Conservation (phyloP, 2,329 filamentous ascomycete genomes). For the Davidsoniella australis region DNA sequence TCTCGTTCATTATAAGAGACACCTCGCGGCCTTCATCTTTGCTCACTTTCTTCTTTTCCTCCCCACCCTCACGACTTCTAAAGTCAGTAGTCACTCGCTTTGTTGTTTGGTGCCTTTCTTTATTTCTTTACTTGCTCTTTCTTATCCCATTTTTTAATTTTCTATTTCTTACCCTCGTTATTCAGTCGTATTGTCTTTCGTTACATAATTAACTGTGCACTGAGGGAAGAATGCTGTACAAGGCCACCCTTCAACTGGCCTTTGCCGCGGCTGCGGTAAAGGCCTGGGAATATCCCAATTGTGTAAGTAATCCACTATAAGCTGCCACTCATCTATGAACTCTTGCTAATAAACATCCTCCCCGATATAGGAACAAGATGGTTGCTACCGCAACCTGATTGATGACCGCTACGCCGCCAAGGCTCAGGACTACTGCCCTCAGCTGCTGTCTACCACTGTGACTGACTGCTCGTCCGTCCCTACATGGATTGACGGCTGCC, state of each 20-base stretch:
- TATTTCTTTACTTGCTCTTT: not conserved
- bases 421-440: constrained; percentile 20
- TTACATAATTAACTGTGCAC: too few relatives aligned
- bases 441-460: constrained; percentile 19
- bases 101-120: not conserved
- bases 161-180: constrained; percentile 1
- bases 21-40: too few relatives aligned
- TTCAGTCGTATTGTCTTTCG: not conserved
- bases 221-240: not conserved
- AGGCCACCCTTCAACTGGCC: constrained; percentile 13
- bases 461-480: constrained; percentile 18
- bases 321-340: not conserved
- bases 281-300: constrained; percentile 18
- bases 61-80: not conserved
- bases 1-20: not conserved
- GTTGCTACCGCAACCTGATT: constrained; percentile 23
- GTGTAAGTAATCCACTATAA: constrained; percentile 13
- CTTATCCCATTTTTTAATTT: not conserved
- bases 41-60: not conserved
- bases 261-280: constrained; percentile 18
- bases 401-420: constrained; percentile 19
- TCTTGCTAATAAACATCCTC: not conserved
- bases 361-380: constrained; percentile 16
- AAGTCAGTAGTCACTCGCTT: constrained; percentile 7
- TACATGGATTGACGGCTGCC: constrained; percentile 19